Percentiles rank a stretch among this genome's conserved stretches.
phyloP scores from a whole-genome alignment of 805 yeast genomes.

The Yarrowia divulgata region DNA sequence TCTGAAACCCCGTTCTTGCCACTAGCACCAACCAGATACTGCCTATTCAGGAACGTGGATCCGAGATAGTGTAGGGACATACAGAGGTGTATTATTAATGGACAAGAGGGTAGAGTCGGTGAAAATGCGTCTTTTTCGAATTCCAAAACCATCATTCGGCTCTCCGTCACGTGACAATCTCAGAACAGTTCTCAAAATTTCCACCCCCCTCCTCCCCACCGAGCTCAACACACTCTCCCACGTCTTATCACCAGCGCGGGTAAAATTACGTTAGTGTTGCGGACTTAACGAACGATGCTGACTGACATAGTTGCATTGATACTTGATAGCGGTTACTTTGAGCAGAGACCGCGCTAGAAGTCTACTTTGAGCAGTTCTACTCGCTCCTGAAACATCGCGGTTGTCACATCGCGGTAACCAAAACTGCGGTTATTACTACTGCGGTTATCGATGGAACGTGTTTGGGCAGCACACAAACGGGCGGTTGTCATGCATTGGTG shows the following conservation, averaged over 20 bases:
- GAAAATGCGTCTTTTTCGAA: background rate
- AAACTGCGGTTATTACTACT: too few relatives aligned
- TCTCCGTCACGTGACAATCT: background rate
- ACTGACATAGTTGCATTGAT: too few relatives aligned
- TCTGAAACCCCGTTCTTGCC: too few relatives aligned
- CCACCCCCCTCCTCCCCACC: background rate
- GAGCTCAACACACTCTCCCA: background rate
- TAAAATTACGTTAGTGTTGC: slow-evolving; percentile 2
- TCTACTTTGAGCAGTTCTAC: too few relatives aligned
- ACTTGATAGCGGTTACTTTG: too few relatives aligned
- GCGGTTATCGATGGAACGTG: background rate
- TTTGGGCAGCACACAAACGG: too few relatives aligned
- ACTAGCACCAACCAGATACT: background rate
- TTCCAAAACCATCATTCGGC: too few relatives aligned
- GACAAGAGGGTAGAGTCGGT: background rate
- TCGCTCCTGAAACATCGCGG: too few relatives aligned
- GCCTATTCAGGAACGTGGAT: slow-evolving; percentile 35
- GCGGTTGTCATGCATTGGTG: too few relatives aligned
- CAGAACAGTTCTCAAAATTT: background rate
- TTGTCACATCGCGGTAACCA: too few relatives aligned
- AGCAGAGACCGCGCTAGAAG: too few relatives aligned
- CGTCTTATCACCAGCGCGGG: slow-evolving; percentile 5
- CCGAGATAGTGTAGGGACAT: slow-evolving; percentile 6
- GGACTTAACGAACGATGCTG: background rate
- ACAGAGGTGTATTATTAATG: slow-evolving; percentile 1